These are phyloP conservation scores for Ceratocystis eucalypticola DNA, from an alignment of 2,329 filamentous ascomycete genomes.

Conservation along the genomic window DNA sequence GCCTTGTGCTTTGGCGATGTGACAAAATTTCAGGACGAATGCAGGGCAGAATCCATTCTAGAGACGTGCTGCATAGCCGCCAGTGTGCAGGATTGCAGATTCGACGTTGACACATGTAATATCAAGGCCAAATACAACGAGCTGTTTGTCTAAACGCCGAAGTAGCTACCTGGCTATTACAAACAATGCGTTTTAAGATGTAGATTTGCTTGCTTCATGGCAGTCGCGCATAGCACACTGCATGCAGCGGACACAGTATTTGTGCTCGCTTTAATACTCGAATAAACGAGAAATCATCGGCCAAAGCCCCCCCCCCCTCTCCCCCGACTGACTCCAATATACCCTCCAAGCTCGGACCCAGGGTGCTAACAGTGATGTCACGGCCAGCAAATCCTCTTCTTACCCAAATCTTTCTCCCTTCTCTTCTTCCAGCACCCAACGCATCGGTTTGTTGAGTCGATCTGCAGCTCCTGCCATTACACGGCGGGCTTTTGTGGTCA, in stretches of 20 bases:
- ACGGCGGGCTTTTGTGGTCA: not conserved
- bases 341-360: not conserved
- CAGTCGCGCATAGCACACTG: not conserved
- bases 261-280: not conserved
- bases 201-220: not conserved
- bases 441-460: not conserved
- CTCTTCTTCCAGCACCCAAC: not conserved
- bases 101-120: slow-evolving; percentile 1
- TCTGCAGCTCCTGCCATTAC: not conserved
- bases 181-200: not conserved
- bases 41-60: not conserved
- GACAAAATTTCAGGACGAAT: not conserved
- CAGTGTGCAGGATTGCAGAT: slow-evolving; percentile 3
- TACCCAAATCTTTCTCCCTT: not conserved
- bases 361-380: not conserved
- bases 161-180: not conserved
- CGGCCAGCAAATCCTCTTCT: not conserved
- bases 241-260: not conserved
- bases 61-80: not conserved
- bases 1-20: not conserved
- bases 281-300: not conserved
- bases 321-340: not conserved
- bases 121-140: not conserved
- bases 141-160: too few species aligned
- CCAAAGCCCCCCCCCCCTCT: not conserved